Conservation (phyloP, 768 basidiomycete species). For the Glaciozyma antarctica region DNA sequence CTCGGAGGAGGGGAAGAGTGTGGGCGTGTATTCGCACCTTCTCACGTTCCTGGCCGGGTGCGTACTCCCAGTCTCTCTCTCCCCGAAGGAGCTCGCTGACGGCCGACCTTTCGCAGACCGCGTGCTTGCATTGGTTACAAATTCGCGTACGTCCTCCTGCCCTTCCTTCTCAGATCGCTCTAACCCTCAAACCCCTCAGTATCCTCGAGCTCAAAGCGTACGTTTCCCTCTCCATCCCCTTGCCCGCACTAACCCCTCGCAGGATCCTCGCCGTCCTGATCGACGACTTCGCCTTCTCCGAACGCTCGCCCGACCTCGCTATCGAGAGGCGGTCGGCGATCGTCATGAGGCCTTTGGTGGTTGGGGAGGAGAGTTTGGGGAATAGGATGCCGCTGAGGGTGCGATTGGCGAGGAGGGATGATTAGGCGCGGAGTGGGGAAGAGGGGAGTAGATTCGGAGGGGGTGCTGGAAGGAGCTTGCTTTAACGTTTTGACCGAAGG, state of each 20-base stretch:
- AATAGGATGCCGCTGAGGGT: conserved; percentile 22
- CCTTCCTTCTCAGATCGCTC: neutral
- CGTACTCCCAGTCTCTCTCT: neutral
- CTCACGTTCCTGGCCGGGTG: conserved; percentile 24
- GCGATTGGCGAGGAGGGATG: conserved; percentile 13
- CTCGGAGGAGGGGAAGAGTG: conserved; percentile 25
- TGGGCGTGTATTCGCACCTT: conserved; percentile 48
- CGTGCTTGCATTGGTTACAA: conserved; percentile 16
- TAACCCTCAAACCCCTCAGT: neutral
- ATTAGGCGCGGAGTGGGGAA: neutral
- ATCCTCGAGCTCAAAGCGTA: conserved; percentile 19
- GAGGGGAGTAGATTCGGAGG: neutral
- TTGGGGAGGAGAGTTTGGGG: conserved; percentile 20
- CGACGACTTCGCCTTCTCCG: conserved; percentile 20
- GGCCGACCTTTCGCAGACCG: neutral
- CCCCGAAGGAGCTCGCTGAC: too few species aligned
- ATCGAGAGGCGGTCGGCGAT: conserved; percentile 20
- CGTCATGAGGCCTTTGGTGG: conserved; percentile 20
- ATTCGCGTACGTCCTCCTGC: conserved; percentile 6
- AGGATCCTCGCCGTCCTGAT: conserved; percentile 26
- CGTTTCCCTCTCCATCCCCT: neutral
- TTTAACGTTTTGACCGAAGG: too few species aligned
- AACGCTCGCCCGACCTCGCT: conserved; percentile 8
- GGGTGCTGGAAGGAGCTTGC: neutral
- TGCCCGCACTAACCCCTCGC: neutral